Base-by-base conservation (phyloP, 2,329 filamentous ascomycete species). In the Pseudopyricularia cyperi region DNA sequence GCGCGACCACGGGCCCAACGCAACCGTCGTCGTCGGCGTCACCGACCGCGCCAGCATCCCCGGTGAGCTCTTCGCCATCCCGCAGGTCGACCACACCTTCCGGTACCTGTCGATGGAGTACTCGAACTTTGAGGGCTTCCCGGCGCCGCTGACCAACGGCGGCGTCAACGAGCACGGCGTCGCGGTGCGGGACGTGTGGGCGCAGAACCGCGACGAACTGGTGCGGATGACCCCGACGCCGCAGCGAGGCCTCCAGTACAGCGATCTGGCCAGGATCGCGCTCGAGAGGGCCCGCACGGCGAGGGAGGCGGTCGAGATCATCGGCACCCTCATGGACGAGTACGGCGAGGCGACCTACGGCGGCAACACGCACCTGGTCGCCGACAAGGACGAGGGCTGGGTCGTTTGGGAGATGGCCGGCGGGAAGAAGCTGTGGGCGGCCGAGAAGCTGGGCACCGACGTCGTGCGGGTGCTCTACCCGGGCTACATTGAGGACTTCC, bases 71-170 rank as follows among this genome's bases (percentile, higher is more conserved):
- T 33, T 33, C 26, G 15, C n/a, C 22, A 48, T 48, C 46, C 46
- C 46, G n/a, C 46, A 48, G 46, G 46, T 34, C 46, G 17, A 24
- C 30, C 46, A 48, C 30, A 48, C 46, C 1, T 33, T 33, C n/a
- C 46, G 46, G 28, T 48, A 48, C 46, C 46, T 48, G 46, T 48
- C 46, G 28, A 48, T 48, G 46, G 46, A 48, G 46, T 48, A 48
- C 46, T 48, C 46, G 30, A 28, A 48, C 46, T 48, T 48, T 48
- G 46, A 48, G 46, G 46, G 46, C 26, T 48, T 48, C 46, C 46
- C 46, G 6, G 46, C 46, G 15, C 46, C 46, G n/a, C 46, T 48
- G 30, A 48, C 46, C 14, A 48, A 48, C 30, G 46, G 46, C 30
- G 46, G 46, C 7, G n/a, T 48, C 28, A 48, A 48, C 30, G 46